Percentiles rank a stretch among this genome's conserved stretches.
phyloP scores from a whole-genome alignment of 139 green algal species.

The Pedinophyceae sp. region DNA sequence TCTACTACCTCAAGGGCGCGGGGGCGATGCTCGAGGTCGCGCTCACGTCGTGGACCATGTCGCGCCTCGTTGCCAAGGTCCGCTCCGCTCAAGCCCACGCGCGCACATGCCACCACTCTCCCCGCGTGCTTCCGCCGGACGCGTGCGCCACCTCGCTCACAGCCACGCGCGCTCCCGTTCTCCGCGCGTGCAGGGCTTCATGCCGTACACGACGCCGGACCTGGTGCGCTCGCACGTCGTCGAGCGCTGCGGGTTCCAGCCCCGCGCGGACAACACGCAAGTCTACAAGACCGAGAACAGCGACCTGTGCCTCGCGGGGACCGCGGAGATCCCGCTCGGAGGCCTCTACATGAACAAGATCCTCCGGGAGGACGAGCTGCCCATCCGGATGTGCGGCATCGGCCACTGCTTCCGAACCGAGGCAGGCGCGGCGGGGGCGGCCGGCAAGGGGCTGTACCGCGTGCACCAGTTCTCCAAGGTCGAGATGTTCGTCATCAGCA shows the following conservation, averaged over 20 bases:
- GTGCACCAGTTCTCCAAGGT: slow-evolving; percentile 99
- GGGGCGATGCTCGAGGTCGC: slow-evolving; percentile 87
- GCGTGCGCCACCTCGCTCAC: no score
- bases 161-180: no score
- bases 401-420: slow-evolving; percentile 95
- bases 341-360: slow-evolving; percentile 79
- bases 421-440: slow-evolving; percentile 67
- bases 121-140: no score
- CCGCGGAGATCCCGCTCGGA: slow-evolving; percentile 84
- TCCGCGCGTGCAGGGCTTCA: slow-evolving; percentile 75
- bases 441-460: slow-evolving; percentile 80
- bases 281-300: slow-evolving; percentile 72
- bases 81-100: no score
- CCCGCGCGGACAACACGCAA: slow-evolving; percentile 79
- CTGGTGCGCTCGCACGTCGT: slow-evolving; percentile 75
- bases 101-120: no score
- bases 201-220: slow-evolving; percentile 81
- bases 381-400: slow-evolving; percentile 78
- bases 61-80: slow-evolving; percentile 14
- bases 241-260: slow-evolving; percentile 98
- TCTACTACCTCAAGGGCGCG: slow-evolving; percentile 86
- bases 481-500: slow-evolving; percentile 93
- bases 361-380: slow-evolving; percentile 61
- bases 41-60: slow-evolving; percentile 76
- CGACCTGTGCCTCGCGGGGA: slow-evolving; percentile 83